Conservation (phyloP, 2,329 filamentous ascomycete genomes). For the Aspergillus puulaauensis region DNA sequence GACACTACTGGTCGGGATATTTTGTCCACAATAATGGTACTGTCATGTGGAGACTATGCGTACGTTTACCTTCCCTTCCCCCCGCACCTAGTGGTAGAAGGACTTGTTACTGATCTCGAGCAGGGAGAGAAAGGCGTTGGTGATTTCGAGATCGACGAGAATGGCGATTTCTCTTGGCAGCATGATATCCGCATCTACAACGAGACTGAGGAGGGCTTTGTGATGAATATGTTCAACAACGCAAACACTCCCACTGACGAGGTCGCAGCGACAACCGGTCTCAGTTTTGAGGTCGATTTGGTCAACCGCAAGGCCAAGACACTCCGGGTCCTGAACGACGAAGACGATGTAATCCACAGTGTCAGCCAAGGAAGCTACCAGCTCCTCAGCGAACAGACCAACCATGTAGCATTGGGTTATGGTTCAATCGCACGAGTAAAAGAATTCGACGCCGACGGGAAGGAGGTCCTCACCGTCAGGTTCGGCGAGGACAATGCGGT, state of each 20-base stretch:
- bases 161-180: constrained; percentile 31
- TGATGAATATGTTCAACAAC: constrained; percentile 34
- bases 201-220: constrained; percentile 31
- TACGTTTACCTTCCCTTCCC: constrained; percentile 6
- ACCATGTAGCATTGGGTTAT: constrained; percentile 34
- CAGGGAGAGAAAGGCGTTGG: constrained; percentile 26
- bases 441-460: constrained; percentile 33
- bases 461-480: constrained; percentile 32
- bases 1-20: constrained; percentile 36
- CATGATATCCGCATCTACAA: constrained; percentile 38
- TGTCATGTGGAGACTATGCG: constrained; percentile 29
- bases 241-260: constrained; percentile 26
- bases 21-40: constrained; percentile 31
- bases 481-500: constrained; percentile 31
- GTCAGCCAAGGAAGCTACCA: constrained; percentile 32
- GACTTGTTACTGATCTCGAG: neutral
- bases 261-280: constrained; percentile 21
- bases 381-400: constrained; percentile 21
- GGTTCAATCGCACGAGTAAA: constrained; percentile 37
- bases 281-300: constrained; percentile 24
- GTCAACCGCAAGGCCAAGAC: constrained; percentile 23
- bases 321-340: constrained; percentile 23
- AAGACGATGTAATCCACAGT: constrained; percentile 23
- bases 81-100: neutral
- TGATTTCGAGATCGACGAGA: constrained; percentile 25